A percentile compares a stretch with the other conserved stretches of the same genome.
Evolutionary conservation across 306 rosid species (phyloP).

Genomic region (Pyrus communis): DNA sequence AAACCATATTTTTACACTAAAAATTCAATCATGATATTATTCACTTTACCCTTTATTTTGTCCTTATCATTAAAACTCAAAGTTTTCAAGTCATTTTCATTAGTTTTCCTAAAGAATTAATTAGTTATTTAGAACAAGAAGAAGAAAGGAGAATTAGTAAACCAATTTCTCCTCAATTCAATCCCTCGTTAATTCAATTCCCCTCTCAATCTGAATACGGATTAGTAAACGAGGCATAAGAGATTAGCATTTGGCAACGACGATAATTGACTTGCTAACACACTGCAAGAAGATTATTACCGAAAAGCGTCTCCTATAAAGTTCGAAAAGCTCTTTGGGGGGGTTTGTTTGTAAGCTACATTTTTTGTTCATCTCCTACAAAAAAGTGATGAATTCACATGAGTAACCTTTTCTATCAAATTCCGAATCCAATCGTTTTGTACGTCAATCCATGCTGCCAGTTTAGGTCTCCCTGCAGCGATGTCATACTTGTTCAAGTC

Average conservation of each 20-base stretch:
- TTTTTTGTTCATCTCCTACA: constrained; percentile 9
- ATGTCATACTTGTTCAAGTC: constrained; percentile 63
- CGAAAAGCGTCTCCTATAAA: constrained; percentile 54
- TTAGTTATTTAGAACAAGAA: too few species aligned
- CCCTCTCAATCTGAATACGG: too few species aligned
- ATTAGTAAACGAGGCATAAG: too few species aligned
- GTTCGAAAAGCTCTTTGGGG: constrained; percentile 49
- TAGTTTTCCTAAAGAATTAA: not conserved
- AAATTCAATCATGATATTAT: too few species aligned
- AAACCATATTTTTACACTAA: too few species aligned
- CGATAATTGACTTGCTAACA: not conserved
- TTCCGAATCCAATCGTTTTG: not conserved
- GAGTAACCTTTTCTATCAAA: not conserved
- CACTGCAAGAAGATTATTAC: constrained; percentile 11
- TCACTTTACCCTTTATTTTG: too few species aligned
- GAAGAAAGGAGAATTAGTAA: too few species aligned
- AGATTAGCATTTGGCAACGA: not conserved
- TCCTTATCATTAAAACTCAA: too few species aligned
- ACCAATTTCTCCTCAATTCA: too few species aligned
- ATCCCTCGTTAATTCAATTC: too few species aligned
- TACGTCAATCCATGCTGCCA: constrained; percentile 71
- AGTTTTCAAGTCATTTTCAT: too few species aligned
- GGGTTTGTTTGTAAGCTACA: constrained; percentile 53
- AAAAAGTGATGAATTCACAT: not conserved
- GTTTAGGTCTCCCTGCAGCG: constrained; percentile 55